Conservation (phyloP, 2,329 filamentous ascomycete genomes). For the Alternaria conjuncta region DNA sequence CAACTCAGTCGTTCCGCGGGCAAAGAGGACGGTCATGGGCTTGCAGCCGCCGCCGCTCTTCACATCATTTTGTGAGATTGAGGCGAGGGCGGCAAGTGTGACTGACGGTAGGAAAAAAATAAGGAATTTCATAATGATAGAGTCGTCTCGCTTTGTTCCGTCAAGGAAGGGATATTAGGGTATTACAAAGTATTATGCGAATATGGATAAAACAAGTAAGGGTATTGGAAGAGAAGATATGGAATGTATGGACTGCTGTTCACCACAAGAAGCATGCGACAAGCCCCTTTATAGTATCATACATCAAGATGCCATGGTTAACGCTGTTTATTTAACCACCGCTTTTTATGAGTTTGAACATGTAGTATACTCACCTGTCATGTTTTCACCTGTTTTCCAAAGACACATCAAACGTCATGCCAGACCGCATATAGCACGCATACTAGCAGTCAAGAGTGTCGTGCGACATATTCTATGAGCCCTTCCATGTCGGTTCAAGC, state of each 20-base stretch:
- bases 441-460: conserved; percentile 1
- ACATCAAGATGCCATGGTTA: not conserved
- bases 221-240: not conserved
- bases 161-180: not conserved
- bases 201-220: not conserved
- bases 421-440: conserved; percentile 8
- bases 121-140: conserved; percentile 22
- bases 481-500: conserved; percentile 10
- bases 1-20: conserved; percentile 61
- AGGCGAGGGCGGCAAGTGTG: conserved; percentile 27
- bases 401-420: conserved; percentile 24
- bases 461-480: conserved; percentile 1
- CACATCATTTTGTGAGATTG: conserved; percentile 35
- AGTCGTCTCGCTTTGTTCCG: not conserved
- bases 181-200: not conserved
- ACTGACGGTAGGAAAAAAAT: conserved; percentile 17
- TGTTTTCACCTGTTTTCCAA: conserved; percentile 17
- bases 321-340: not conserved
- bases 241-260: not conserved
- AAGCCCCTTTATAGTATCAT: conserved; percentile 1
- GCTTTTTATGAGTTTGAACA: not conserved
- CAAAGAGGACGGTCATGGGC: conserved; percentile 61
- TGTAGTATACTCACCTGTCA: conserved; percentile 6
- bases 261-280: not conserved
- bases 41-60: conserved; percentile 48